Conservation (phyloP, 2,329 filamentous ascomycete species). For the Bipolaris gigantea region DNA sequence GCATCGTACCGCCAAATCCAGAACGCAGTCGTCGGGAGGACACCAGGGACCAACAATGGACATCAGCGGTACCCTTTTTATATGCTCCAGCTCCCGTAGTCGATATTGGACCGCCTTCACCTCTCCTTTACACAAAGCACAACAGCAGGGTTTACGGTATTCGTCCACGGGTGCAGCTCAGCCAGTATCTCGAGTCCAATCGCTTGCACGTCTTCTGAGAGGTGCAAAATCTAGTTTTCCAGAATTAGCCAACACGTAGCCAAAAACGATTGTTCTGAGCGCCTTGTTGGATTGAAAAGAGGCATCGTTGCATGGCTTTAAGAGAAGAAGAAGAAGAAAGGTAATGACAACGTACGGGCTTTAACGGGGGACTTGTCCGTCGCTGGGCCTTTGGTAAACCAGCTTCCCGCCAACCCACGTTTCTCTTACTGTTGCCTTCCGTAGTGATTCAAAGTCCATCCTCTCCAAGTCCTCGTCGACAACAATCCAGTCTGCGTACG, state of each 20-base stretch:
- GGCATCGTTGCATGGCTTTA: too few species aligned
- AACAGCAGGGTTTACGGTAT: slow-evolving; percentile 56
- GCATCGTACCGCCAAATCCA: too few species aligned
- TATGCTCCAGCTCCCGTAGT: too few species aligned
- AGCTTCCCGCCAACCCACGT: slow-evolving; percentile 66
- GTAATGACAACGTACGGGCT: slow-evolving; percentile 43
- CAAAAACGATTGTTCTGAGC: not conserved
- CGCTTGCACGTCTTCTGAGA: slow-evolving; percentile 35
- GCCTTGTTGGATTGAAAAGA: too few species aligned
- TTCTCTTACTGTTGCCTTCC: slow-evolving; percentile 60
- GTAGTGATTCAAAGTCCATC: slow-evolving; percentile 55
- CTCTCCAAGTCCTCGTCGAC: slow-evolving; percentile 60
- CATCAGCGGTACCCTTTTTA: too few species aligned
- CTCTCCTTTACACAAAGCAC: slow-evolving; percentile 37
- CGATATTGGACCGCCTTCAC: not conserved
- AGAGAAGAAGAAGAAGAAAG: too few species aligned
- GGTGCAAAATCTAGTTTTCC: slow-evolving; percentile 43
- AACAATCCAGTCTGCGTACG: slow-evolving; percentile 72
- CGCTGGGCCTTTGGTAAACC: slow-evolving; percentile 37
- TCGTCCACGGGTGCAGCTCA: slow-evolving; percentile 53
- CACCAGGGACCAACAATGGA: too few species aligned
- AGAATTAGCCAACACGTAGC: not conserved
- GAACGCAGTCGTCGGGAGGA: too few species aligned
- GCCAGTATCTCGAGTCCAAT: slow-evolving; percentile 46
- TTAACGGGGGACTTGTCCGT: slow-evolving; percentile 13